Evolutionary conservation across 768 basidiomycete genomes (phyloP), one percentile per base, ranked within the genome.

Genomic region (Dictyophora rubrovolvata): DNA sequence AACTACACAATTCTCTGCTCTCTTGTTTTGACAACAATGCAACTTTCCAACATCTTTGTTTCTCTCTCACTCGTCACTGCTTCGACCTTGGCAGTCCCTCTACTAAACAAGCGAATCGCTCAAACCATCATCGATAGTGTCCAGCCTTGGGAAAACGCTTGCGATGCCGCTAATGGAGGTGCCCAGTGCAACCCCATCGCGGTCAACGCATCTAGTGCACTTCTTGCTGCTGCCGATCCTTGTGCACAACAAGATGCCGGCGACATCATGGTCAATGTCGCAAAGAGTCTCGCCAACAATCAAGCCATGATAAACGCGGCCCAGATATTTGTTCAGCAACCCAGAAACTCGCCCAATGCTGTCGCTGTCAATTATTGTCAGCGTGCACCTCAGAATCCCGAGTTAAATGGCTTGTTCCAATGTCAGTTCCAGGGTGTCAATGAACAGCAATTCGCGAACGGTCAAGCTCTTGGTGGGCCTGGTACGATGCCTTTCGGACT

Each of bases 211-310:
- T 83, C 84, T 65, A 63, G 65, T 42, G 81, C 82, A 12, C 78
- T 87, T 48, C 79, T 86, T n/a, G 80, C 80, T 35, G 80, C 73
- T 6, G 71, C 77, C 0, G 79, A 76, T 23, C 68, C 74, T 56
- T 83, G 81, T 61, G 79, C 74, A 53, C 82, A 84, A 66, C 82
- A 83, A 62, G 65, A 82, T 62, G 71, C 79, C 18, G 80, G 77
- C 22, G 82, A 83, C 61, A 58, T 69, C 16, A 78, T 82, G 75
- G 71, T 83, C 49, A 72, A 77, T 66, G 63, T 79, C 14, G 72
- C 71, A 9, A 70, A 77, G 65, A 65, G 69, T 9, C 75, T 81
- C 48, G 73, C 74, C 53, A 79, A 74, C 54, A 63, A 78, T 64
- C 56, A 73, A 0, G 63, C 73, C 20, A 79, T 81, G 79, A 80